These are phyloP conservation scores for Cercospora sp. DNA, from an alignment of 2,329 filamentous ascomycete genomes.

Conservation along the genomic window DNA sequence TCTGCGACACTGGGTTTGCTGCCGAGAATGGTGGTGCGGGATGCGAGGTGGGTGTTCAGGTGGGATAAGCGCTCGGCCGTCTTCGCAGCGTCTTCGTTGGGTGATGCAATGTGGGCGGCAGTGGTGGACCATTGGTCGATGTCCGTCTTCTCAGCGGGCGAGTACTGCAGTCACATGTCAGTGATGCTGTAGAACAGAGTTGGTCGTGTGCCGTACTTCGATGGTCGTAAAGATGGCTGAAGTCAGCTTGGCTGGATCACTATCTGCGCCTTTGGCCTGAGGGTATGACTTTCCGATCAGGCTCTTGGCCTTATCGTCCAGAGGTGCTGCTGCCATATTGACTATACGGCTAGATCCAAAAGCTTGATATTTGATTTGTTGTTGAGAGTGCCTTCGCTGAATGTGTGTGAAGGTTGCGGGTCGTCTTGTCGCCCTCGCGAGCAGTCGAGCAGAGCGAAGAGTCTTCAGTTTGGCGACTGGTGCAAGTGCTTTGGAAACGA, in stretches of 20 bases:
- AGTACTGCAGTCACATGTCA: slow-evolving; percentile 56
- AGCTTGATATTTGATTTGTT: slow-evolving; percentile 4
- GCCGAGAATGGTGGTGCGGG: slow-evolving; percentile 84
- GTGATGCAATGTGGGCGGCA: slow-evolving; percentile 65
- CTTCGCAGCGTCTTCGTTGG: slow-evolving; percentile 59
- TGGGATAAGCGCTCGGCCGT: slow-evolving; percentile 67
- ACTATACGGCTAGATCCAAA: slow-evolving; percentile 8
- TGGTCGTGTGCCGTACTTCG: slow-evolving; percentile 32
- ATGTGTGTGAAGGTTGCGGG: neutral
- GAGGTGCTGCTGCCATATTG: slow-evolving; percentile 35
- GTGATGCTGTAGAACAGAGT: neutral
- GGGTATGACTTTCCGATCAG: slow-evolving; percentile 39
- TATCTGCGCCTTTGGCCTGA: slow-evolving; percentile 34
- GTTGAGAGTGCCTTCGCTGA: neutral
- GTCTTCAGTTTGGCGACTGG: slow-evolving; percentile 32
- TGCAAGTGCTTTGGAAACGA: neutral
- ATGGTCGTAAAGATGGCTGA: slow-evolving; percentile 37
- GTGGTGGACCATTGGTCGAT: slow-evolving; percentile 87
- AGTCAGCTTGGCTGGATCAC: slow-evolving; percentile 40
- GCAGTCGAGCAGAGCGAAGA: slow-evolving; percentile 23
- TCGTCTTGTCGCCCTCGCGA: slow-evolving; percentile 26
- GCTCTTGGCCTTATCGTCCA: slow-evolving; percentile 38
- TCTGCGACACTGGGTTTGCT: slow-evolving; percentile 87
- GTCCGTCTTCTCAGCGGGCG: slow-evolving; percentile 77
- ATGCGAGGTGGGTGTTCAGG: slow-evolving; percentile 83